These are phyloP conservation scores for Exophiala spinifera DNA, from an alignment of 2,329 filamentous ascomycete species.

Conservation along the genomic window DNA sequence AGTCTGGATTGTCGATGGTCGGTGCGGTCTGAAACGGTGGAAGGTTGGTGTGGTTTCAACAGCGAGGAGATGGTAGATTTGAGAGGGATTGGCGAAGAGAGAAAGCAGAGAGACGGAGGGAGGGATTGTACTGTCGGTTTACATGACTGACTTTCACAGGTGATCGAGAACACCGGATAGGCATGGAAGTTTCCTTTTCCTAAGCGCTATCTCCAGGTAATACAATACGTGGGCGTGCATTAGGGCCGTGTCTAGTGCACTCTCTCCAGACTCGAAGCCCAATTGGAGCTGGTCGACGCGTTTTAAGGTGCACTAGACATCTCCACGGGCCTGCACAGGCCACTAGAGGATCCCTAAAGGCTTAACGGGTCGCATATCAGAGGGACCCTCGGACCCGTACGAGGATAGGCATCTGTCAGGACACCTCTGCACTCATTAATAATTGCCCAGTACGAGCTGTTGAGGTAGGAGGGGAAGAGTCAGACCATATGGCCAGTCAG, in stretches of 20 bases:
- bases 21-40: neutral
- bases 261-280: neutral
- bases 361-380: neutral
- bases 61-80: no score
- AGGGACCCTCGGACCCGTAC: no score
- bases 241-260: neutral
- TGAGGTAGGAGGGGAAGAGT: no score
- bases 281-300: neutral
- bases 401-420: no score
- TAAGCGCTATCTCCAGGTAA: neutral
- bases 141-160: no score
- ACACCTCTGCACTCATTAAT: no score
- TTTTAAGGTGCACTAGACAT: neutral
- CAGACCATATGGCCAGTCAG: no score
- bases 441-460: no score
- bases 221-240: neutral
- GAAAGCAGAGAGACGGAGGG: neutral
- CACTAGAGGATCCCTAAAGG: neutral
- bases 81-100: neutral
- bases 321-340: neutral
- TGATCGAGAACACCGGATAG: neutral
- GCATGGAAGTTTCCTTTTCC: slow-evolving; percentile 1
- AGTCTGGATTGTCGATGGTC: neutral
- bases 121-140: neutral
- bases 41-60: neutral